These are phyloP conservation scores for Barbatosphaeria neglecta DNA, from an alignment of 495 filamentous ascomycete species.

Conservation along the genomic window DNA sequence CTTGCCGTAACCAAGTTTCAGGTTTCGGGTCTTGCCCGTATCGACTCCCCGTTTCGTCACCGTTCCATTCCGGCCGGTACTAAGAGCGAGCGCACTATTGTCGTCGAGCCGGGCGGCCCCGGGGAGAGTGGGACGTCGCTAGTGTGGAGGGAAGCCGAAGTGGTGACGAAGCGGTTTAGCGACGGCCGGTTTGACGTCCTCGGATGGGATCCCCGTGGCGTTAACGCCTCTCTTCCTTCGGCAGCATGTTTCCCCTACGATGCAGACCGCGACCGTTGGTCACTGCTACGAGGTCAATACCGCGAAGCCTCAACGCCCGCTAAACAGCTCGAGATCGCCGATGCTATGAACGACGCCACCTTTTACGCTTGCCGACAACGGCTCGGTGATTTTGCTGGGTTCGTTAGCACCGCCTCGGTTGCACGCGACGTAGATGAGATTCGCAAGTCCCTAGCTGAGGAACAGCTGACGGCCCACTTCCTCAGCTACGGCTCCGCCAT, in stretches of 20 bases:
- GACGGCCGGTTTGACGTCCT: conserved; percentile 35
- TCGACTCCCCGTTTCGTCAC: background rate
- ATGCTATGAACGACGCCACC: conserved; percentile 27
- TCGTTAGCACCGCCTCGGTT: conserved; percentile 30
- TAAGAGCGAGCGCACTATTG: conserved; percentile 33
- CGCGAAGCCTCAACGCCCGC: conserved; percentile 17
- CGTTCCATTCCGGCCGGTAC: conserved; percentile 8
- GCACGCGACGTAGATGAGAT: conserved; percentile 39
- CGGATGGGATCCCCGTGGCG: conserved; percentile 45
- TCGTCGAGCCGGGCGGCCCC: conserved; percentile 34
- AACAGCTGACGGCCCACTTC: conserved; percentile 48
- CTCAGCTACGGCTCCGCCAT: conserved; percentile 58
- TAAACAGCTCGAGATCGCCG: conserved; percentile 23
- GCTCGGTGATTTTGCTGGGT: conserved; percentile 29
- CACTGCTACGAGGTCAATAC: conserved; percentile 22
- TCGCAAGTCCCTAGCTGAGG: conserved; percentile 32
- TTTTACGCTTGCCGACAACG: conserved; percentile 30
- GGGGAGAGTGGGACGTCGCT: conserved; percentile 31
- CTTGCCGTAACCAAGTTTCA: conserved; percentile 34
- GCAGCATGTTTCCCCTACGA: conserved; percentile 37
- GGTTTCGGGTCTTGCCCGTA: conserved; percentile 27
- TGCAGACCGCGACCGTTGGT: conserved; percentile 29
- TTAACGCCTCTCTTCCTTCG: conserved; percentile 37
- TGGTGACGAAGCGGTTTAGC: conserved; percentile 24
- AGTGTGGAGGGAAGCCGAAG: conserved; percentile 21